Base-by-base conservation (phyloP, 2,329 filamentous ascomycete genomes). In the Colletotrichum sp. region DNA sequence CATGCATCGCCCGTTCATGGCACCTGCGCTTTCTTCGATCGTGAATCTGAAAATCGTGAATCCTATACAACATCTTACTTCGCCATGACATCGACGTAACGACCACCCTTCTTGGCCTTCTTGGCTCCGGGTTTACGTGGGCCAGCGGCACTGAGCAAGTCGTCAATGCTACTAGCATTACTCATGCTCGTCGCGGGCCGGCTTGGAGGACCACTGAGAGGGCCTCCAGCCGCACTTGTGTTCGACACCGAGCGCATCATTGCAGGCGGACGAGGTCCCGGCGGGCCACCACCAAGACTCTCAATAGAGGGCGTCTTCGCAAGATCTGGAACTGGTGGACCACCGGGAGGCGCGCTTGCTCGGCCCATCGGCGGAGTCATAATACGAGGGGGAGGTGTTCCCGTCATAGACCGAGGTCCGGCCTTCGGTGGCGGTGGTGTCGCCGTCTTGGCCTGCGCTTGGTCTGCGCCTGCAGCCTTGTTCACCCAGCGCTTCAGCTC, bases 401-500 rank as follows among this genome's bases (percentile, higher is more conserved):
- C 88, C 74, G 85, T 86, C 63, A 88, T 84, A 72, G 92, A 93
- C 9, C 90, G 88, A 69, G 90, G 87, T 5, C 87, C 86, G 7
- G 88, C 90, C 79, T 90, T 92, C 1, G 96, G 96, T 6, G 96
- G 96, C 2, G 97, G 96, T 2, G 96, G 95, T 0, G 96, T 93
- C 2, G 93, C 92, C 63, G 90, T 88, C 78, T 92, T 90, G 5
- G 90, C 87, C 30, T 90, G 87, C 10, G 87, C 86, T 59, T 90
- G 91, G 71, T 94, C 93, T 9, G 91, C 90, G 15, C 93, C 93
- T 13, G 92, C 92, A 83, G 98, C 98, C 88, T 98, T 98, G 88
- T 99, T 99, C 83, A 99, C 90, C 98, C 98, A 99, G 83, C 97
- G 96, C 88, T 98, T 98, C 69, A 98, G 90, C n/a, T 98, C 95